Base-by-base conservation (phyloP, 2,329 filamentous ascomycete genomes). In the Pseudopyrenochaeta lycopersici region DNA sequence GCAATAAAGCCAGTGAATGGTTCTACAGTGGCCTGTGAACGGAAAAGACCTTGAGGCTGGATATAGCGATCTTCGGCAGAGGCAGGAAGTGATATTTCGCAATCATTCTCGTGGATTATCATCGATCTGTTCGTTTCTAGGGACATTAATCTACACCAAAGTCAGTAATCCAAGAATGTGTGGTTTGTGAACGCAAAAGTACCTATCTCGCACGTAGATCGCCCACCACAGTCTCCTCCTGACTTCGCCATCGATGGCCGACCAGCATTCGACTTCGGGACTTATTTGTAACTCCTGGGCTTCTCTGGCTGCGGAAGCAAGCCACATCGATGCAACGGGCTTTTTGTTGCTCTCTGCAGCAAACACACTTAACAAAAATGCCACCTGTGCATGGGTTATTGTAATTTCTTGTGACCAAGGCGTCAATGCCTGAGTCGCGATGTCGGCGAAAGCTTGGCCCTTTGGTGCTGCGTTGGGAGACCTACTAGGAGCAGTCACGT, bases 151-250 rank as follows among this genome's bases (percentile, higher is more conserved):
- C 87, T 88, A 66, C 10, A 32, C n/a, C n/a, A 17, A 31, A 17
- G 61, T 76, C 47, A 78, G 72, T 57, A 47, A 15, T 29, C 7
- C 18, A n/a, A n/a, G n/a, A n/a, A 15, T 4, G 1, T 15, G 2
- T n/a, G 4, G 14, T 7, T 14, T 7, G 11, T 11, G 17, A n/a
- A 7, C 17, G 2, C 2, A 21, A 32, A 18, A 80, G 70, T 72
- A 88, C 86, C 92, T 87, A 77, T 99, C 95, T 78, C 93, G 87
- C 39, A 92, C 86, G 76, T 98, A 98, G 51, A 97, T 86, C 12
- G 91, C 87, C 92, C 95, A 99, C 94, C 94, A 99, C 2, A 95
- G 86, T 49, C 93, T 84, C 56, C 90, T 87, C 49, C 93, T 87
- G 86, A 94, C 92, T 75, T 98, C 94, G 10, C 85, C 85, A 66